Conservation (phyloP, 2,329 filamentous ascomycete genomes). For the Paecilomyces sp. region DNA sequence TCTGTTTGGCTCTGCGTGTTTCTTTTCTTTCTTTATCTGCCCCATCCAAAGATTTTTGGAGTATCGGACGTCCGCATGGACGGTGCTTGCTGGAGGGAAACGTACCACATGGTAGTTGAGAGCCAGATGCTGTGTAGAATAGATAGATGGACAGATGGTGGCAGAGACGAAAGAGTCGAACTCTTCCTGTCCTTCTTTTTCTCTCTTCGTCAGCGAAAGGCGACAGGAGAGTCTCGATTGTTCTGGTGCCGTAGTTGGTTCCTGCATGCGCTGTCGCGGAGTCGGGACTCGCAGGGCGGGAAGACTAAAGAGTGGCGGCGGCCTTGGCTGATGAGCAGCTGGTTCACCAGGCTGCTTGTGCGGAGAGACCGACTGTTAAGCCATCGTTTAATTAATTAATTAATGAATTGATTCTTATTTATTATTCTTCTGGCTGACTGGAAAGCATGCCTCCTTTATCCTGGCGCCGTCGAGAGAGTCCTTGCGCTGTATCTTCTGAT, state of each 20-base stretch:
- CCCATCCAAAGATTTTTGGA: not conserved
- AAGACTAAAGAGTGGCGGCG: not conserved
- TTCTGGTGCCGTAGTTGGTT: not conserved
- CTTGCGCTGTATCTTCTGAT: not conserved
- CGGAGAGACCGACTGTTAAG: not conserved
- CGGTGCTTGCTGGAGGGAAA: not conserved
- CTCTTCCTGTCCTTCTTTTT: not conserved
- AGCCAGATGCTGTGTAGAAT: not conserved
- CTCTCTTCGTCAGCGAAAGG: not conserved
- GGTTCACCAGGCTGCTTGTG: not conserved
- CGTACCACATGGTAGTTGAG: not conserved
- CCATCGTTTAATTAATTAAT: not conserved
- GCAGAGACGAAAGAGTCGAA: not conserved
- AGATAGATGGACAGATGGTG: not conserved
- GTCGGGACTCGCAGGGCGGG: not conserved
- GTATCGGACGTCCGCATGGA: not conserved
- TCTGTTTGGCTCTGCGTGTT: not conserved
- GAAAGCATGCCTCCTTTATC: not conserved
- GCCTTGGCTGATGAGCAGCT: not conserved
- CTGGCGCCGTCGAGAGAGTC: not conserved
- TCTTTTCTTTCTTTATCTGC: not conserved
- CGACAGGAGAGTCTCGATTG: not conserved
- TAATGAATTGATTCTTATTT: too few species aligned
- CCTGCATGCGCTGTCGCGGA: not conserved
- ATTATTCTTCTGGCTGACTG: not conserved